A percentile compares a stretch with the other conserved stretches of the same genome.
Conservation (phyloP, 2,329 filamentous ascomycete species). For the Phialemoniopsis sp. region DNA sequence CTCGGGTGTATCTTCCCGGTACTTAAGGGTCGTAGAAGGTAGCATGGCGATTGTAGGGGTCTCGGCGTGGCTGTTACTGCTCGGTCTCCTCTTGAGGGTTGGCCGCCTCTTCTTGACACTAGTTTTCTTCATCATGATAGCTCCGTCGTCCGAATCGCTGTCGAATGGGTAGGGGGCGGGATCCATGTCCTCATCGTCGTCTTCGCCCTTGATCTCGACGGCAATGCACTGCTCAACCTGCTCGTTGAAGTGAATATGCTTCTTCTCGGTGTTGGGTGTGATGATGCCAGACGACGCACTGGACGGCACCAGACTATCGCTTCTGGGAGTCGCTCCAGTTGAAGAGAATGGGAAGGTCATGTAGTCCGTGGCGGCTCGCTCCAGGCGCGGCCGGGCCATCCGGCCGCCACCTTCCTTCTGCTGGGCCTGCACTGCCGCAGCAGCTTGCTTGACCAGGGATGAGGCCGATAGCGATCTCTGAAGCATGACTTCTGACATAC, state of each 20-base stretch:
- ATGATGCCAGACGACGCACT: conserved; percentile 65
- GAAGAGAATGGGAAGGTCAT: conserved; percentile 61
- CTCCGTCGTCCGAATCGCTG: conserved; percentile 70
- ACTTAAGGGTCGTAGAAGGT: conserved; percentile 84
- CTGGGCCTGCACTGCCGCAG: conserved; percentile 80
- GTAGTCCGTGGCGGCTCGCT: conserved; percentile 66
- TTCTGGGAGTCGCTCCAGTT: conserved; percentile 38
- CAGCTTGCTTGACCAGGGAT: conserved; percentile 84
- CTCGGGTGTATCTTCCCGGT: conserved; percentile 72
- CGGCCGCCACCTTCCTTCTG: conserved; percentile 50
- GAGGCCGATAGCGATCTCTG: conserved; percentile 85
- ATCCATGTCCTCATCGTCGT: conserved; percentile 63
- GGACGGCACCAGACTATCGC: conserved; percentile 62
- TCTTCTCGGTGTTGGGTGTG: conserved; percentile 63
- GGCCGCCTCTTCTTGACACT: conserved; percentile 48
- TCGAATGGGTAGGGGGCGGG: conserved; percentile 34
- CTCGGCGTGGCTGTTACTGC: conserved; percentile 40
- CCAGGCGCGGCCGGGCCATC: conserved; percentile 50
- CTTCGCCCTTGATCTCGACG: conserved; percentile 78
- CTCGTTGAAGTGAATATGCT: conserved; percentile 95
- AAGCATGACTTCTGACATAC: conserved; percentile 92
- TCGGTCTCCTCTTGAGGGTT: conserved; percentile 38
- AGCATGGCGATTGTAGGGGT: conserved; percentile 86
- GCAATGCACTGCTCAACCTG: conserved; percentile 95
- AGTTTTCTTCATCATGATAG: conserved; percentile 77